phyloP scores from a whole-genome alignment of 140 eudicot species.

The Anethum foeniculum region DNA sequence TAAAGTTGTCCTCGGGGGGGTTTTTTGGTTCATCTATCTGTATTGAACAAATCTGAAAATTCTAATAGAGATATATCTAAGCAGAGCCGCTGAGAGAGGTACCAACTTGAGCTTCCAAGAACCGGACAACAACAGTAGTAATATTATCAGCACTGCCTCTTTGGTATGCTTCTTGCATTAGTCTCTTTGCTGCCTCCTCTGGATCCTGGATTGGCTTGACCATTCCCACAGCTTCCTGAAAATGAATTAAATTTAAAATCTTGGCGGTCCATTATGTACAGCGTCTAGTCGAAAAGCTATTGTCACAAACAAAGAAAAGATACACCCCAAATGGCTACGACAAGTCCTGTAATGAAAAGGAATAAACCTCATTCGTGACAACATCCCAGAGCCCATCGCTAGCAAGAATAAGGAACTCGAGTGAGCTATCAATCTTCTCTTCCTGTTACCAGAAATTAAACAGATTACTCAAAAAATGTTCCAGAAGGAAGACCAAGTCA shows the following conservation, averaged over 20 bases:
- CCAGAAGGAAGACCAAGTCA: not conserved
- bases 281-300: not conserved
- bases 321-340: not conserved
- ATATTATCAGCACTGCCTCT: slow-evolving; percentile 89
- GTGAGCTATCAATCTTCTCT: slow-evolving; percentile 57
- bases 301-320: not conserved
- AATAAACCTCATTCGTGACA: slow-evolving; percentile 61
- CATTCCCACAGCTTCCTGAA: slow-evolving; percentile 74
- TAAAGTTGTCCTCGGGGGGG: not conserved
- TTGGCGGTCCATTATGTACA: not conserved
- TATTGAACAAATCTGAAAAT: not conserved
- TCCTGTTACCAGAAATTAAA: slow-evolving; percentile 30
- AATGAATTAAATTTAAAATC: not conserved
- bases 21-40: not conserved
- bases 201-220: slow-evolving; percentile 55
- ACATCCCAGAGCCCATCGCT: slow-evolving; percentile 97
- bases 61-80: not conserved
- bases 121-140: slow-evolving; percentile 73
- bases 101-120: slow-evolving; percentile 46
- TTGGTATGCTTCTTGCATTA: slow-evolving; percentile 73
- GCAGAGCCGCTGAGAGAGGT: slow-evolving; percentile 16
- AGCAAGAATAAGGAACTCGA: slow-evolving; percentile 86
- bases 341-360: not conserved
- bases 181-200: slow-evolving; percentile 71
- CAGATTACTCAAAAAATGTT: not conserved